These are phyloP conservation scores for Penicillium nucicola DNA, from an alignment of 495 filamentous ascomycete species.

Conservation along the genomic window DNA sequence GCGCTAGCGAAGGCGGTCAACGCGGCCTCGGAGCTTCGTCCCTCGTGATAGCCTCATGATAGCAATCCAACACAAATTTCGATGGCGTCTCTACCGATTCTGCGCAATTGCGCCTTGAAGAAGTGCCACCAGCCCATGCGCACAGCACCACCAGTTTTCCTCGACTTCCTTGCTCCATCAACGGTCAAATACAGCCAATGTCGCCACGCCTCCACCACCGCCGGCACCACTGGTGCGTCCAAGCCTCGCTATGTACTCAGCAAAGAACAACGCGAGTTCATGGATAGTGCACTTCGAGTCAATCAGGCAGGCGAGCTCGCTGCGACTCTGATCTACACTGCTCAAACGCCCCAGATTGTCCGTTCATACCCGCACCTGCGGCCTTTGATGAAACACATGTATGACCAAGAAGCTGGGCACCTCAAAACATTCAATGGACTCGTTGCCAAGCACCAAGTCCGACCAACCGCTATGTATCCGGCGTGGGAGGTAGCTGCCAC, in stretches of 20 bases:
- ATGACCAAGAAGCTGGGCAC: constrained; percentile 90
- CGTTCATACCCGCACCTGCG: constrained; percentile 80
- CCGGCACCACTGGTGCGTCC: constrained; percentile 15
- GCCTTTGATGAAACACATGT: constrained; percentile 94
- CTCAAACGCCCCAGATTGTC: constrained; percentile 73
- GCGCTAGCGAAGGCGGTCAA: constrained; percentile 20
- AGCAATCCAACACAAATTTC: background rate
- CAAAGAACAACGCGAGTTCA: constrained; percentile 65
- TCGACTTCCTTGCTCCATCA: constrained; percentile 45
- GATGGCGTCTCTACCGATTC: constrained; percentile 16
- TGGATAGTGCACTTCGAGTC: constrained; percentile 80
- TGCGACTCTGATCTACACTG: constrained; percentile 79
- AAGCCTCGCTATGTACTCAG: constrained; percentile 62
- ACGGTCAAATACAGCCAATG: constrained; percentile 17
- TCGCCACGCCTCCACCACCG: constrained; percentile 31
- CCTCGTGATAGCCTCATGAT: background rate
- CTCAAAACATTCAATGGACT: constrained; percentile 81
- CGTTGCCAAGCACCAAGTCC: constrained; percentile 82
- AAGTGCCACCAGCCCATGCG: constrained; percentile 12
- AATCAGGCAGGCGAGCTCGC: constrained; percentile 91
- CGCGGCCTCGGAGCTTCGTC: constrained; percentile 1
- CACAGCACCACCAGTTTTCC: constrained; percentile 22
- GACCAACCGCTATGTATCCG: constrained; percentile 91
- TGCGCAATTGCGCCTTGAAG: constrained; percentile 18
- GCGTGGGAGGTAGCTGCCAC: constrained; percentile 83